Evolutionary conservation across 306 rosid species (phyloP), one percentile per base, ranked within the genome.

Genomic region (Quercus dentata): DNA sequence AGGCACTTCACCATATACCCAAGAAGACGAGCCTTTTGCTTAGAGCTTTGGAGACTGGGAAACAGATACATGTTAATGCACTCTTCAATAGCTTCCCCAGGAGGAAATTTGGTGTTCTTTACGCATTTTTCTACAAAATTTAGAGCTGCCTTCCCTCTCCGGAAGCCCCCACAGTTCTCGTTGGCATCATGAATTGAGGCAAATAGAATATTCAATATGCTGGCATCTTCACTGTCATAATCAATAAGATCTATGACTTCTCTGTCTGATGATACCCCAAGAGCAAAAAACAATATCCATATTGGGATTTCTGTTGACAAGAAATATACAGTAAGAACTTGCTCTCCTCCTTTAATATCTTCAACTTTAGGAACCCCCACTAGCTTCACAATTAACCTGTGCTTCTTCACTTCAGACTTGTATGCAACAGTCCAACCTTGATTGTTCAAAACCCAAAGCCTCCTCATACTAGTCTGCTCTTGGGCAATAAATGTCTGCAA

Each of bases 1-100:
- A 96, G 92, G 79, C 94, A 92, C 82, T 93, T 93, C 74, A 93
- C 98, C 99, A 96, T 96, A 81, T 96, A 91, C 6, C 94, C 98
- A 54, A 96, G 88, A 86, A 88, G 93, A 38, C 91, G 92, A 12
- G 91, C 94, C 86, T 90, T 96, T 69, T 85, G 92, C 71, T 87
- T 89, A 52, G 78, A 71, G 52, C 94, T 89, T 70, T 14, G 87
- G 74, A 90, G 73, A 79, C 74, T 85, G n/a, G 97, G 92, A 85
- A 96, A 96, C 65, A 86, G 67, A 71, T 89, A 90, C 54, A 71
- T 63, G 68, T 57, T 62, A 12, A 93, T 81, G 86, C 98, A 93
- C 25, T 96, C 97, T 51, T 91, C 93, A 56, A 84, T 79, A 63
- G 88, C 76, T 81, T 93, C 99, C 20, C 77, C 52, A 18, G 98